Percentiles rank a stretch among this genome's conserved stretches.
Evolutionary conservation across 2,329 filamentous ascomycete species (phyloP).

Genomic region (Fusarium oxysporum): DNA sequence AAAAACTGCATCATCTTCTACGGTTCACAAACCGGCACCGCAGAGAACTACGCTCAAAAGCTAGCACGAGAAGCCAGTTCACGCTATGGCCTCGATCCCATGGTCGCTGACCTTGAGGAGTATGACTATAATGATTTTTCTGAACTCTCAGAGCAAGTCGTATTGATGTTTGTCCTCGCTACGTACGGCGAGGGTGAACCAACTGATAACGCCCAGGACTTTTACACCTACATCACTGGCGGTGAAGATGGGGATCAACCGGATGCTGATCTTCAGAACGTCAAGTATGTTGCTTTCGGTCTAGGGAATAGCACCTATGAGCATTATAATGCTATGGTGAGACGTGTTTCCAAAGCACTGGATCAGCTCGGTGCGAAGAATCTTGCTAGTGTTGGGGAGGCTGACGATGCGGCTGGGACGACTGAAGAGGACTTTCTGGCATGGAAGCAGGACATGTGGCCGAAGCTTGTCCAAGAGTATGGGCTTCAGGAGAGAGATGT

Average conservation of each 20-base stretch:
- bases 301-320: not conserved
- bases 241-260: not conserved
- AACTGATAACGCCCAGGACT: not conserved
- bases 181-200: not conserved
- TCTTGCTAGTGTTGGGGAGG: not conserved
- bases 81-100: not conserved
- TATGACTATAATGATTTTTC: not conserved
- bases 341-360: not conserved
- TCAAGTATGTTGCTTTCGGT: conserved; percentile 1
- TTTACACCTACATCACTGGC: not conserved
- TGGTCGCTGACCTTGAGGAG: conserved; percentile 5
- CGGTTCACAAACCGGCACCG: not conserved
- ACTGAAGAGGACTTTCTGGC: conserved; percentile 2
- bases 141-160: not conserved
- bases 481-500: not conserved
- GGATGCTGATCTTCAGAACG: not conserved
- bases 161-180: not conserved
- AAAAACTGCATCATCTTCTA: conserved; percentile 6
- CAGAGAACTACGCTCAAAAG: conserved; percentile 2
- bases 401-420: not conserved
- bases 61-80: not conserved
- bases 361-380: not conserved
- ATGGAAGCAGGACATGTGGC: conserved; percentile 6
- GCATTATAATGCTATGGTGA: not conserved
- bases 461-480: not conserved